Evolutionary conservation across 305 asterid species (phyloP).

Genomic region (Fraxinus velutina): DNA sequence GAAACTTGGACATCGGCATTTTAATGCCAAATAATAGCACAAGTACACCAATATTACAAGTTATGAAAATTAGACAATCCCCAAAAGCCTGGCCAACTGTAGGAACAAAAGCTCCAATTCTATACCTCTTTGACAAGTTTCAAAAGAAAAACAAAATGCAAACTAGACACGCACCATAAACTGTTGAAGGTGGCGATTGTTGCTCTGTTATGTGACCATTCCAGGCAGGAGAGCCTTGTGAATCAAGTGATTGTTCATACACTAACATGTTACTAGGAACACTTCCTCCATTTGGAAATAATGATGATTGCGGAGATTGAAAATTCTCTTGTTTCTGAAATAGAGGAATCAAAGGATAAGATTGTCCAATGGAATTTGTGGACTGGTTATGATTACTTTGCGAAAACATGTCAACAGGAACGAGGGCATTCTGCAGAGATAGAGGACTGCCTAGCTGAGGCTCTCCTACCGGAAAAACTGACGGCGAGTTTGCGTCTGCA

Average conservation of each 20-base stretch:
- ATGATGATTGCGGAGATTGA: conserved; percentile 39
- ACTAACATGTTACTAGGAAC: conserved; percentile 41
- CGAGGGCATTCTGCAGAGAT: conserved; percentile 79
- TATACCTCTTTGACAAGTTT: neutral
- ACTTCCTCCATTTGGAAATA: conserved; percentile 54
- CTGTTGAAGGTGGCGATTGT: conserved; percentile 72
- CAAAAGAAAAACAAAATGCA: neutral
- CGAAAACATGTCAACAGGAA: conserved; percentile 83
- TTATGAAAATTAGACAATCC: neutral
- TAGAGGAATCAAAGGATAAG: conserved; percentile 50
- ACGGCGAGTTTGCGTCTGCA: conserved; percentile 33
- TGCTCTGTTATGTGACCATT: conserved; percentile 59
- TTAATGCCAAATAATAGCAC: neutral
- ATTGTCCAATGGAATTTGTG: conserved; percentile 46
- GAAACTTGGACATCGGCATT: neutral
- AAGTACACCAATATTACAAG: neutral
- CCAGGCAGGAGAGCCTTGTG: conserved; percentile 68
- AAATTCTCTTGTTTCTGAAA: conserved; percentile 57
- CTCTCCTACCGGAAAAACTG: conserved; percentile 75
- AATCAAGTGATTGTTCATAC: conserved; percentile 47
- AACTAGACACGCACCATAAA: conserved; percentile 53
- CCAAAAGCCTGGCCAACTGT: neutral
- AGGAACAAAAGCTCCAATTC: neutral
- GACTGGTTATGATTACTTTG: conserved; percentile 40
- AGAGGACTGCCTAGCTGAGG: conserved; percentile 64